Conservation (phyloP, 306 rosid species). For the Trifolium dubium region DNA sequence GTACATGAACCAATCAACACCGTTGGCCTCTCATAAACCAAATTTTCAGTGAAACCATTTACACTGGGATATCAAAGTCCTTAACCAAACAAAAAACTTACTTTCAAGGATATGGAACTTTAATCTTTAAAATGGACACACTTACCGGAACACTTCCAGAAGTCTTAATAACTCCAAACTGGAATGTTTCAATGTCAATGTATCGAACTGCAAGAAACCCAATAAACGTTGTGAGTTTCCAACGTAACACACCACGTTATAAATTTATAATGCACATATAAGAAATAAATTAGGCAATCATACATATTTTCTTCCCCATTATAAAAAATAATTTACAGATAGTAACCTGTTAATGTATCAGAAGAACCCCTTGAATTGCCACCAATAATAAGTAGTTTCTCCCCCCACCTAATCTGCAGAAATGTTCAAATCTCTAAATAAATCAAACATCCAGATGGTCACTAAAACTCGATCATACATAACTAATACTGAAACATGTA, state of each 20-base stretch:
- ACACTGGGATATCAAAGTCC: constrained; percentile 15
- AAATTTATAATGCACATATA: constrained; percentile 25
- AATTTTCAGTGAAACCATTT: constrained; percentile 34
- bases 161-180: constrained; percentile 70
- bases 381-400: constrained; percentile 82
- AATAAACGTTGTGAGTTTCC: constrained; percentile 44
- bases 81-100: constrained; percentile 35
- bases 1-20: constrained; percentile 22
- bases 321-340: constrained; percentile 36
- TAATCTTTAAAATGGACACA: constrained; percentile 35
- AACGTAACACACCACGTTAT: constrained; percentile 18
- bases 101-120: constrained; percentile 28
- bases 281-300: constrained; percentile 13
- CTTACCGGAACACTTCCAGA: constrained; percentile 91
- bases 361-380: constrained; percentile 71
- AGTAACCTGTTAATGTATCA: constrained; percentile 69
- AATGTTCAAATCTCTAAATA: constrained; percentile 33
- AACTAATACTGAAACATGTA: constrained; percentile 7
- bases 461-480: constrained; percentile 14
- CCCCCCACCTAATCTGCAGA: constrained; percentile 84
- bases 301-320: constrained; percentile 22
- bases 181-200: constrained; percentile 68
- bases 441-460: constrained; percentile 31
- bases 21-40: constrained; percentile 26
- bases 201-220: constrained; percentile 72